phyloP scores from a whole-genome alignment of 345 rosid genomes.

The Gossypium arboreum region DNA sequence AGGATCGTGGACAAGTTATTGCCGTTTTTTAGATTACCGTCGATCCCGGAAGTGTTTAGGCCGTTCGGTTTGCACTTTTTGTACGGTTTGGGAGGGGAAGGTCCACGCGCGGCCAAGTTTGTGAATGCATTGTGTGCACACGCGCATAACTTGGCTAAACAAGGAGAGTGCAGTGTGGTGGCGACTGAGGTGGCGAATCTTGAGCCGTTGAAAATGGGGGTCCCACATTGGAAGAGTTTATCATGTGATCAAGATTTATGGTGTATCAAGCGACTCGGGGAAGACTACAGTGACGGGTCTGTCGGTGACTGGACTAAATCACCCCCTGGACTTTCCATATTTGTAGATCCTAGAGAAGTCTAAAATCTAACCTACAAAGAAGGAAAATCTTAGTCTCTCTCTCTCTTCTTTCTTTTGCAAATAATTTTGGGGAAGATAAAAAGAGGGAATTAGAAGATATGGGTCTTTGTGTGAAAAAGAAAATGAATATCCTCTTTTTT shows the following conservation, averaged over 20 bases:
- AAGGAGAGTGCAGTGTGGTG: constrained; percentile 62
- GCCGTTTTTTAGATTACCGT: constrained; percentile 72
- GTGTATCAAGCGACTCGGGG: constrained; percentile 86
- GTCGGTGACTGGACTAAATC: constrained; percentile 92
- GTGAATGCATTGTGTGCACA: constrained; percentile 60
- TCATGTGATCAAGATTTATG: constrained; percentile 80
- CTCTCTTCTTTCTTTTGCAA: too few species aligned
- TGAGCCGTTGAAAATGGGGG: constrained; percentile 66
- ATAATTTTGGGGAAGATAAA: background rate
- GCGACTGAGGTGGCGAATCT: constrained; percentile 72
- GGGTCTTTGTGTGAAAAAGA: constrained; percentile 18
- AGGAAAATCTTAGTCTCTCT: background rate
- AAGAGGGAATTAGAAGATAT: constrained; percentile 26
- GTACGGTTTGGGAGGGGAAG: constrained; percentile 90
- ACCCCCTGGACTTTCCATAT: constrained; percentile 75
- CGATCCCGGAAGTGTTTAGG: constrained; percentile 75
- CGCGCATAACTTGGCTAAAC: constrained; percentile 82
- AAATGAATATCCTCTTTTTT: constrained; percentile 29
- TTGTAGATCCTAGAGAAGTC: constrained; percentile 93
- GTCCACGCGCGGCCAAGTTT: constrained; percentile 59
- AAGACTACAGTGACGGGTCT: constrained; percentile 70
- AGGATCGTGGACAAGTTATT: constrained; percentile 59
- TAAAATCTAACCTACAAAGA: constrained; percentile 7
- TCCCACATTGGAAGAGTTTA: constrained; percentile 78
- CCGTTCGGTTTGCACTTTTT: constrained; percentile 75